These are phyloP conservation scores for Cyberlindnera lachancei DNA, from an alignment of 805 yeast species.

Conservation along the genomic window DNA sequence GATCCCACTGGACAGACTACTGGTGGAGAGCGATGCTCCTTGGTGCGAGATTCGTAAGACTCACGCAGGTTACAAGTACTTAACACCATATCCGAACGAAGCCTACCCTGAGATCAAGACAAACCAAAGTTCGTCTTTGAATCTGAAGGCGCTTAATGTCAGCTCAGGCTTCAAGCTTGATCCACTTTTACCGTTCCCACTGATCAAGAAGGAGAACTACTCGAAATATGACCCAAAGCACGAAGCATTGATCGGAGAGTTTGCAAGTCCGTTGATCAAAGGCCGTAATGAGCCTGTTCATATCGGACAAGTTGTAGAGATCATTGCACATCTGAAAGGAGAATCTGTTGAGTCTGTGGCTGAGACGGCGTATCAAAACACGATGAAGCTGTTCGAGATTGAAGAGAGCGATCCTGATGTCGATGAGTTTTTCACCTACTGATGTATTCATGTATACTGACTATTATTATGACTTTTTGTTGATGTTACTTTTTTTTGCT, in stretches of 20 bases:
- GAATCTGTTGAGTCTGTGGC: constrained; percentile 37
- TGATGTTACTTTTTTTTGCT: no score
- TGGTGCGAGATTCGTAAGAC: constrained; percentile 93
- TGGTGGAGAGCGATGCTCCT: constrained; percentile 95
- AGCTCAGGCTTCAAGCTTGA: constrained; percentile 28
- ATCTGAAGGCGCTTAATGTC: constrained; percentile 6
- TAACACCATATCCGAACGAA: constrained; percentile 49
- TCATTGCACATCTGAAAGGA: constrained; percentile 44
- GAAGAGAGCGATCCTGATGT: constrained; percentile 14
- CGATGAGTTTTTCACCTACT: constrained; percentile 2
- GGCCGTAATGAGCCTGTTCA: constrained; percentile 91
- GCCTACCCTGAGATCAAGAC: constrained; percentile 38
- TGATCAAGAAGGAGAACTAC: constrained; percentile 59
- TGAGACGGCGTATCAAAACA: constrained; percentile 44
- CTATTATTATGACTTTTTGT: no score
- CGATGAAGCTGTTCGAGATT: constrained; percentile 37
- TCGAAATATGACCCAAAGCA: constrained; percentile 24
- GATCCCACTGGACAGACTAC: constrained; percentile 63
- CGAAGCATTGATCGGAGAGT: constrained; percentile 24
- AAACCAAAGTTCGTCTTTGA: constrained; percentile 14
- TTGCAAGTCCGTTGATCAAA: constrained; percentile 44
- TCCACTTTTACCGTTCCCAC: constrained; percentile 51
- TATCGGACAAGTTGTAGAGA: constrained; percentile 72
- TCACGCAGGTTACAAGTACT: constrained; percentile 61
- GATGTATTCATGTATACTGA: no score